Base-by-base conservation (phyloP, 768 basidiomycete genomes). In the Termitomyces sp. region DNA sequence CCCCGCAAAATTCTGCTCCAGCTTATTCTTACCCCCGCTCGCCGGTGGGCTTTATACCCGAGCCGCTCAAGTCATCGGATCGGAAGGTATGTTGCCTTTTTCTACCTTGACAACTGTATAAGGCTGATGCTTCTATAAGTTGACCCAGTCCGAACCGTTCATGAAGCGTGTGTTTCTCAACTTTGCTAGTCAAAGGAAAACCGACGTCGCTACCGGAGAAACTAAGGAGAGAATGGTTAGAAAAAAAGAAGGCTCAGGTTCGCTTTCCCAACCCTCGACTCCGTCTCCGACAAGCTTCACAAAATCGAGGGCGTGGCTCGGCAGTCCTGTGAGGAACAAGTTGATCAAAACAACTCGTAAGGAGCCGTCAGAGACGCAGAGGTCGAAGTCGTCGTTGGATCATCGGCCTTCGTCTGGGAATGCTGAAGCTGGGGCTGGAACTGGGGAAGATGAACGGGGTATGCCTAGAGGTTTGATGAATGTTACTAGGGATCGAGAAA, bases 1-100 rank as follows among this genome's bases (percentile, higher is more conserved):
- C 58, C 7, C 61, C 58, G 6, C 57, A 45, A 2, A 47, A 58
- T 32, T 56, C 61, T 14, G 56, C 60, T 6, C 57, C 53, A 12
- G 54, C 60, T 5, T 38, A 46, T 33, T 51, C 60, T 2, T 30
- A 53, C 5, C 55, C 55, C 24, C 47, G 22, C 32, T n/a, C 30
- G 13, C 33, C 46, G 24, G 35, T 20, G 33, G 38, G 22, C 7
- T 30, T 46, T n/a, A 46, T 56, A 20, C 58, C 58, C 14, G 54
- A 59, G 22, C 40, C 54, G 3, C 20, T 26, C 8, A 36, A 33
- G 24, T 26, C 18, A 24, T n/a, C 32, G 14, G 42, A n/a, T 14
- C 24, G 24, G 20, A 58, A 53, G 35, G 57, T 58, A 53, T 36
- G n/a, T 35, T 16, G 28, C 12, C n/a, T 44, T 35, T 14, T 6